Evolutionary conservation across 306 rosid species (phyloP).

Genomic region (Clitoria ternatea): DNA sequence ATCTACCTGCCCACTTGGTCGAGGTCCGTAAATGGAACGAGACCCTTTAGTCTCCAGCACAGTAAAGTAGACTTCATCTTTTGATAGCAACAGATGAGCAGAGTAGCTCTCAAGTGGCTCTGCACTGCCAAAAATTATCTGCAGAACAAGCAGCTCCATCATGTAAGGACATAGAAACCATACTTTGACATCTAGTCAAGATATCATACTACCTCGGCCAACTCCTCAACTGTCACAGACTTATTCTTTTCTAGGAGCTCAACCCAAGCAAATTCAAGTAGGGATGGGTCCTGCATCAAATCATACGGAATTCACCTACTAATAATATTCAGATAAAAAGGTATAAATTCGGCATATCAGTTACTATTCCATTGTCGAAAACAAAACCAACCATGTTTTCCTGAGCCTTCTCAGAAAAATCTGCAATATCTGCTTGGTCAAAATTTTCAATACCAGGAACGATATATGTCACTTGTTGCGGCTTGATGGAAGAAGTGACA

Average conservation of each 20-base stretch:
- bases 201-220: conserved; percentile 67
- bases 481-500: conserved; percentile 72
- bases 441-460: conserved; percentile 85
- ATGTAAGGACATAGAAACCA: conserved; percentile 27
- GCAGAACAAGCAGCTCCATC: conserved; percentile 40
- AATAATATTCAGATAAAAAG: conserved; percentile 1
- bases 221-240: conserved; percentile 71
- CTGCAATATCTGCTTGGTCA: conserved; percentile 59
- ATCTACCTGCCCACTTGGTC: conserved; percentile 74
- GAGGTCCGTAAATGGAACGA: conserved; percentile 71
- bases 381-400: conserved; percentile 64
- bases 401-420: conserved; percentile 62
- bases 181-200: conserved; percentile 20
- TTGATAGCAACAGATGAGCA: conserved; percentile 79
- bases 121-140: conserved; percentile 85
- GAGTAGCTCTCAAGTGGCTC: conserved; percentile 93
- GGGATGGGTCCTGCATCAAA: conserved; percentile 66
- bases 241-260: conserved; percentile 88
- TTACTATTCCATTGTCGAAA: conserved; percentile 17
- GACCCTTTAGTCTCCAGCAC: conserved; percentile 75
- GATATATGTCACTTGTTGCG: conserved; percentile 87
- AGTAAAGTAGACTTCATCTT: conserved; percentile 85
- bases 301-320: conserved; percentile 21
- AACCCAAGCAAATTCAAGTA: conserved; percentile 95
- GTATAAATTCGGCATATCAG: neutral